A percentile compares a stretch with the other conserved stretches of the same genome.
Evolutionary conservation across 1,284 basidiomycete genomes (phyloP).

Genomic region (Leccinum angustisporum): DNA sequence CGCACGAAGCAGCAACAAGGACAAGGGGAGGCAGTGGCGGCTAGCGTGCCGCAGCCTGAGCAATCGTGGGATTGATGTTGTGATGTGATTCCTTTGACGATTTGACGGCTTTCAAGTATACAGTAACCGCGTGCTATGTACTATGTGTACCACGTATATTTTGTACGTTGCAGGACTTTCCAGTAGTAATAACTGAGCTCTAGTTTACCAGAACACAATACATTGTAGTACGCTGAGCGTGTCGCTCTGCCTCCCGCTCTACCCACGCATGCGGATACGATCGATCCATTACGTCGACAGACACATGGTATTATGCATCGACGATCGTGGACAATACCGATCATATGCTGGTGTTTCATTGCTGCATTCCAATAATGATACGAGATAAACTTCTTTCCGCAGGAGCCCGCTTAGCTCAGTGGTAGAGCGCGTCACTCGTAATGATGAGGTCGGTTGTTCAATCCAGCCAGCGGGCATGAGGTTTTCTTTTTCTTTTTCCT

Average conservation of each 20-base stretch:
- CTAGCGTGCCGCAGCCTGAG: neutral
- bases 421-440: conserved; percentile 56
- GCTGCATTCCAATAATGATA: neutral
- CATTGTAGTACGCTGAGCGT: neutral
- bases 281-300: neutral
- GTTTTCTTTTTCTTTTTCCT: neutral
- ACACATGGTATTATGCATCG: no score
- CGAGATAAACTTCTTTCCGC: neutral
- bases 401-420: conserved; percentile 39
- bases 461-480: conserved; percentile 38
- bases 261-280: neutral
- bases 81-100: neutral
- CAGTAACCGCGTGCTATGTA: neutral
- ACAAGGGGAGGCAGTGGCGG: neutral
- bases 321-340: neutral
- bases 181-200: neutral
- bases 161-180: neutral
- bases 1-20: neutral
- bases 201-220: neutral
- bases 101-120: neutral
- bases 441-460: conserved; percentile 49
- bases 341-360: neutral
- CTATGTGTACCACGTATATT: neutral
- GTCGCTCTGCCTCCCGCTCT: neutral
- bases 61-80: neutral